These are phyloP conservation scores for Mycena haematopus DNA, from an alignment of 768 basidiomycete genomes.

Conservation along the genomic window DNA sequence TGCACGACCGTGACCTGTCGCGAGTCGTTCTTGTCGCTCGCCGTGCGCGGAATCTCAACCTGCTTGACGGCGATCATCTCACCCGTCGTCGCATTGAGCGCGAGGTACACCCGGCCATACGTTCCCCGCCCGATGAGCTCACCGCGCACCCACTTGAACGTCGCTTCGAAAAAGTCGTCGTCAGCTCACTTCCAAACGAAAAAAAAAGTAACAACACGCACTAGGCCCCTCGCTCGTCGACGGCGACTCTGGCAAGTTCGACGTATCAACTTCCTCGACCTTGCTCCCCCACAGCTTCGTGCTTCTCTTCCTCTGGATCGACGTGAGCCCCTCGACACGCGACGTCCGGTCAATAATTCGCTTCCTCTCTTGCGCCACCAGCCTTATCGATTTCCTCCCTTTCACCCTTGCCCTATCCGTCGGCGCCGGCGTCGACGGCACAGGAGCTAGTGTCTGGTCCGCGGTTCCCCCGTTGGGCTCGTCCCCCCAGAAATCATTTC, in stretches of 20 bases:
- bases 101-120: too few species aligned
- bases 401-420: too few species aligned
- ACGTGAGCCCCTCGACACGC: constrained; percentile 44
- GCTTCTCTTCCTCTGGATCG: constrained; percentile 76
- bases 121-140: too few species aligned
- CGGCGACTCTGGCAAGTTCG: constrained; percentile 67
- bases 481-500: constrained; percentile 84
- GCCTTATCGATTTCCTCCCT: constrained; percentile 90
- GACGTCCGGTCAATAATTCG: constrained; percentile 74
- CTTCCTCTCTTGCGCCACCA: constrained; percentile 90
- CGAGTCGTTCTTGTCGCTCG: too few species aligned
- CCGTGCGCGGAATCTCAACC: too few species aligned
- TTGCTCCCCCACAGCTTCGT: constrained; percentile 96
- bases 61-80: too few species aligned
- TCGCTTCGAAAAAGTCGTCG: constrained; percentile 54
- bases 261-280: constrained; percentile 91
- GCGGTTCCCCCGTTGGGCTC: constrained; percentile 62
- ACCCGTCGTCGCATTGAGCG: too few species aligned
- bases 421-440: constrained; percentile 45
- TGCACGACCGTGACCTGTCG: too few species aligned
- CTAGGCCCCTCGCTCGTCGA: constrained; percentile 62
- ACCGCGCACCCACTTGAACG: too few species aligned
- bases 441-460: constrained; percentile 54
- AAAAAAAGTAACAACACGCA: constrained; percentile 47
- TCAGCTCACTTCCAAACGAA: not conserved